Evolutionary conservation across 176 grass and related monocot genomes (phyloP).

Genomic region (Themeda triandra): DNA sequence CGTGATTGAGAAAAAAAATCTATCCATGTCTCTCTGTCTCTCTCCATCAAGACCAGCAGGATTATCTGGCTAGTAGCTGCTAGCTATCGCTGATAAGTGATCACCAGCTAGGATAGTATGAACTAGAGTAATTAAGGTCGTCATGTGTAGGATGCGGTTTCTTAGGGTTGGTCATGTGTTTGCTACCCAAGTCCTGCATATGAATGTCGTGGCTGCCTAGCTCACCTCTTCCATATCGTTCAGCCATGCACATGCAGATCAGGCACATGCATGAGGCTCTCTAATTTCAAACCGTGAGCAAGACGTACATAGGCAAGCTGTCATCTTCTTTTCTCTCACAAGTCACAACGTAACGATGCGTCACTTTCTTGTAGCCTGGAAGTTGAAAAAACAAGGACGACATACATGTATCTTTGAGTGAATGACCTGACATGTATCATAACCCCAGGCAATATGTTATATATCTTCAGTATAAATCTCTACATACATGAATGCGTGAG

Average conservation of each 20-base stretch:
- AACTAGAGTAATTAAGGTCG: background rate
- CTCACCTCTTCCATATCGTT: background rate
- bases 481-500: too few species aligned
- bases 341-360: background rate
- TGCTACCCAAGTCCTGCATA: too few species aligned
- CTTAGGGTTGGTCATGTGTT: too few species aligned
- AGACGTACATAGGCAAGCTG: background rate
- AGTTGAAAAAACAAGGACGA: background rate
- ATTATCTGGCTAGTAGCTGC: too few species aligned
- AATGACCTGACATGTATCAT: too few species aligned
- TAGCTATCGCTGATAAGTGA: background rate
- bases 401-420: too few species aligned
- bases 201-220: background rate
- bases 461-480: too few species aligned
- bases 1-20: too few species aligned
- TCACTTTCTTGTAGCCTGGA: background rate
- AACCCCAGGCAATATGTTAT: too few species aligned
- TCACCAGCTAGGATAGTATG: background rate
- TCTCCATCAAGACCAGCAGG: too few species aligned
- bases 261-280: background rate
- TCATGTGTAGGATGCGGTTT: background rate
- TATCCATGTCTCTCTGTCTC: too few species aligned
- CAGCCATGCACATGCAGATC: too few species aligned
- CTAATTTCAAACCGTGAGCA: background rate
- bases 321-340: background rate